Evolutionary conservation across 2,329 filamentous ascomycete genomes (phyloP), one percentile per base, ranked within the genome.

Genomic region (Xylaria sp.): DNA sequence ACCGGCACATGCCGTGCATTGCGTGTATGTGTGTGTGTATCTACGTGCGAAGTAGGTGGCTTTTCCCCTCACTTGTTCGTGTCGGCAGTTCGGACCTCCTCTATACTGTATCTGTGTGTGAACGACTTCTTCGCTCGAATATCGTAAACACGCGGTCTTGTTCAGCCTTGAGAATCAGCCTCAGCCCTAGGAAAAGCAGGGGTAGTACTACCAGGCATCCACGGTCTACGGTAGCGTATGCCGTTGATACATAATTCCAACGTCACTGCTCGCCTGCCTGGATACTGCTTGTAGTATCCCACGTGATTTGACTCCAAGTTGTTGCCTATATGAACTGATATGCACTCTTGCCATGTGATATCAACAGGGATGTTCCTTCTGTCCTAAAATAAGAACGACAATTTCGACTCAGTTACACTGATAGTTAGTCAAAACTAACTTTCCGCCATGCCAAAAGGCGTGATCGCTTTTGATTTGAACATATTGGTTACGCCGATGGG

Each of bases 171-270:
- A 55, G 10, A 10, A 36, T 55, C 50, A 55, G 50, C 50, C 50
- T 55, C 50, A 55, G 50, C 50, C 50, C 50, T 55, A 55, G 10
- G 30, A 36, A n/a, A 55, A 20, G 50, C 50, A 55, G 30, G 30
- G 48, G 50, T 30, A 30, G 46, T 18, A 30, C 15, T 18, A 30
- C 15, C 23, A 50, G 12, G 46, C 46, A 30, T 50, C 25, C 9
- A n/a, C 15, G 46, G n/a, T 18, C 13, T 48, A 48, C 46, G 46
- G 25, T 30, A 30, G 25, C 5, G 15, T 30, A 30, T 28, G 46
- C 46, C 4, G 8, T 30, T 13, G 36, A 39, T 28, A 30, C 25
- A 25, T 50, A 50, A 50, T 30, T 28, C 10, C 46, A 50, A 30
- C 25, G 25, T 30, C 46, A 50, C 18, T 18, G 46, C 15, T 50